A percentile compares a stretch with the other conserved stretches of the same genome.
Evolutionary conservation across 352 stramenopile species (phyloP).

Genomic region (Globisporangium paroecandrum): DNA sequence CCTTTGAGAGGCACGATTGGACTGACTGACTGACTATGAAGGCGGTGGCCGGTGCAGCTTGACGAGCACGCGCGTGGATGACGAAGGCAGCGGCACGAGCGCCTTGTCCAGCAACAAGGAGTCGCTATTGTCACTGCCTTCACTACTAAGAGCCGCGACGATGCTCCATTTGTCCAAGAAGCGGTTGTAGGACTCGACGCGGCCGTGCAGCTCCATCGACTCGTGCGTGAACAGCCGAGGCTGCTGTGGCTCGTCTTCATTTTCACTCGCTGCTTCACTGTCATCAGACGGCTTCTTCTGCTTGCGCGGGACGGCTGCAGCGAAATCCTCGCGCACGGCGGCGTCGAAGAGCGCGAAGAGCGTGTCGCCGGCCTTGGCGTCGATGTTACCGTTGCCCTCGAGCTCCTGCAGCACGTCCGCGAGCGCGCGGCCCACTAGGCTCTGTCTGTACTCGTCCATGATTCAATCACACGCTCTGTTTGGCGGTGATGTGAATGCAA

Average conservation of each 20-base stretch:
- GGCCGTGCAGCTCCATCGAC: conserved; percentile 34
- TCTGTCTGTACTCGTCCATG: conserved; percentile 69
- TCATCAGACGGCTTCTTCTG: background rate
- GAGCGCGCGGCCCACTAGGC: conserved; percentile 52
- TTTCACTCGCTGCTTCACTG: background rate
- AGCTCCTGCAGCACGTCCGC: conserved; percentile 60
- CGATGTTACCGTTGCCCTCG: conserved; percentile 24
- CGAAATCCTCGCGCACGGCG: conserved; percentile 33
- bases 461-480: background rate
- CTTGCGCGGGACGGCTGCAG: background rate
- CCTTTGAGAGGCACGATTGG: background rate
- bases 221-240: conserved; percentile 45
- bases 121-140: background rate
- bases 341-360: conserved; percentile 60
- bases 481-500: background rate
- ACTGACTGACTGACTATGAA: background rate
- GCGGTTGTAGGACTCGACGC: conserved; percentile 56
- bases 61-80: conserved; percentile 28
- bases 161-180: conserved; percentile 69
- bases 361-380: conserved; percentile 33
- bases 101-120: conserved; percentile 33
- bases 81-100: conserved; percentile 11
- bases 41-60: conserved; percentile 38
- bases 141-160: conserved; percentile 22
- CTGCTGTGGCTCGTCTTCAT: background rate